Percentiles rank a stretch among this genome's conserved stretches.
Conservation (phyloP, 2,329 filamentous ascomycete species). For the Plectosphaerella sp. region DNA sequence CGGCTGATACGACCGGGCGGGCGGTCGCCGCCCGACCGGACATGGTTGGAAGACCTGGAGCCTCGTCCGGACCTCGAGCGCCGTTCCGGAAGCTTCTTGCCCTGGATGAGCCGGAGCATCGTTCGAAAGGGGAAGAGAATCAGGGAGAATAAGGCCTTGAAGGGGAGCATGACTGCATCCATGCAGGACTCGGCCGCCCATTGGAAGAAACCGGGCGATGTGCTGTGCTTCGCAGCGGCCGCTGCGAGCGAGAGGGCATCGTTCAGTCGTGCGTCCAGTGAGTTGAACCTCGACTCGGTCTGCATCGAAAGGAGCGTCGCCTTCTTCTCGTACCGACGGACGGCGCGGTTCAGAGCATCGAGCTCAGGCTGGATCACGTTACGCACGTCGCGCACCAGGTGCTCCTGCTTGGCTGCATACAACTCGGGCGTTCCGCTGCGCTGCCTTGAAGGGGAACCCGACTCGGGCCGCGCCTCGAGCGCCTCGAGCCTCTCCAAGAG, state of each 20-base stretch:
- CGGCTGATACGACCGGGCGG: conserved; percentile 24
- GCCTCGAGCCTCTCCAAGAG: conserved; percentile 63
- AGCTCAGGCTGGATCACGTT: conserved; percentile 72
- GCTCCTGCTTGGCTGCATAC: conserved; percentile 32
- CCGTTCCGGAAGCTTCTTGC: conserved; percentile 19
- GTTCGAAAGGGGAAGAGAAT: conserved; percentile 38
- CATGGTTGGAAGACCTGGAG: conserved; percentile 18
- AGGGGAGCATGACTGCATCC: conserved; percentile 32
- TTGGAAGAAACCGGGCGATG: conserved; percentile 27
- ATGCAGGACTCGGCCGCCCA: conserved; percentile 32
- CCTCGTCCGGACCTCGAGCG: conserved; percentile 16
- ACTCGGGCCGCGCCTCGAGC: conserved; percentile 56
- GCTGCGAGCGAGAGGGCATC: conserved; percentile 80
- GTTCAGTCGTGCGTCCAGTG: conserved; percentile 65
- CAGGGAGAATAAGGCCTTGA: conserved; percentile 32
- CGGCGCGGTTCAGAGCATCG: conserved; percentile 81
- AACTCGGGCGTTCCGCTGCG: conserved; percentile 26
- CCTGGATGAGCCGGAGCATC: conserved; percentile 27
- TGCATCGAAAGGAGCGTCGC: conserved; percentile 70
- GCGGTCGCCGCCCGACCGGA: conserved; percentile 29
- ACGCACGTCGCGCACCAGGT: conserved; percentile 53
- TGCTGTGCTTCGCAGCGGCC: conserved; percentile 57
- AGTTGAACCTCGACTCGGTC: conserved; percentile 69
- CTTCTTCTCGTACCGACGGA: conserved; percentile 89
- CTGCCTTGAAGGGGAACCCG: conserved; percentile 23